Evolutionary conservation across 164 flowering plant species (phyloP), one percentile per base, ranked within the genome.

Genomic region (Euptelea pleiosperma): DNA sequence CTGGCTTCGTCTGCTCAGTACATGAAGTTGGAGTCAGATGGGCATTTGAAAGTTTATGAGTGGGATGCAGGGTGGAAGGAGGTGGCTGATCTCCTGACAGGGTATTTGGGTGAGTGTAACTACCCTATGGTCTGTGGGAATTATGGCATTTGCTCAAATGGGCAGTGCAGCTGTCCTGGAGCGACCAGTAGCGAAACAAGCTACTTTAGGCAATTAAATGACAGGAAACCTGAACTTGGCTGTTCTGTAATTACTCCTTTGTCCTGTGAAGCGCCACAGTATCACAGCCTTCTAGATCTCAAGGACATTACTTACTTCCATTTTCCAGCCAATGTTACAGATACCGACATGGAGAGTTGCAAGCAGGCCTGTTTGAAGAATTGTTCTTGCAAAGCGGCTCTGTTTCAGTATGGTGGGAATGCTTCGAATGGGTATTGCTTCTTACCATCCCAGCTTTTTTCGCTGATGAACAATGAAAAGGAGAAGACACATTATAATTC

Each of bases 41-140:
- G 79, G 57, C 76, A 65, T 62, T 52, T 72, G 48, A 42, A 59
- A 51, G 65, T 68, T 10, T 70, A 51, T 37, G 60, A 70, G 10
- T 70, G 75, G 72, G 25, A 4, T 47, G 64, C n/a, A n/a, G n/a
- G n/a, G n/a, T n/a, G n/a, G n/a, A n/a, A n/a, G n/a, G 18, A 6
- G 22, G 70, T 66, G 5, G 61, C 33, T 1, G 77, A 69, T 37
- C 33, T 68, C 14, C 12, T 65, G 15, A 44, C 29, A 1, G 45
- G 26, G 0, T 0, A 0, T 40, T 8, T 31, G 15, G 64, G 60
- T 9, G 62, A 52, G 0, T 73, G 76, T 50, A 10, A 34, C 26
- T 70, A 65, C 22, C 76, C 76, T 3, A 15, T 28, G 35, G 67
- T 31, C 21, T 73, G 73, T 49, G 76, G 76, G 15, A 43, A 36